Evolutionary conservation across 1,284 basidiomycete species (phyloP).

Genomic region (Pseudozyma pruni): DNA sequence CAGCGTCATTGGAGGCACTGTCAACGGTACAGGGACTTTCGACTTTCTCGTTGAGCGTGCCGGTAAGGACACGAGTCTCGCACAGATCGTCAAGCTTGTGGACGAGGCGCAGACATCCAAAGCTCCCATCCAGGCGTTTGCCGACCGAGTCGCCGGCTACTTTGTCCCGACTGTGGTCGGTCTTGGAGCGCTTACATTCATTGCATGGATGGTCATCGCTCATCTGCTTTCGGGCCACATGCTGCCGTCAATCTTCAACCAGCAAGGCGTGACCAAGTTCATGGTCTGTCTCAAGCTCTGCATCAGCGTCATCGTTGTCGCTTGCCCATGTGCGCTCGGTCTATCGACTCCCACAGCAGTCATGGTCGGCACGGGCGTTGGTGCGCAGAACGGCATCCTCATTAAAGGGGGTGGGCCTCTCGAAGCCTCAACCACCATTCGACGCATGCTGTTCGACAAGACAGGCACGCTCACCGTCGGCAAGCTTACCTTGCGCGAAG

Average conservation of each 20-base stretch:
- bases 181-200: slow-evolving; percentile 83
- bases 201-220: slow-evolving; percentile 84
- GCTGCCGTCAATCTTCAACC: slow-evolving; percentile 85
- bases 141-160: slow-evolving; percentile 90
- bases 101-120: slow-evolving; percentile 98
- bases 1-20: slow-evolving; percentile 91
- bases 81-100: slow-evolving; percentile 95
- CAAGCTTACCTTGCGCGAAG: slow-evolving; percentile 78
- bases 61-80: slow-evolving; percentile 92
- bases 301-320: slow-evolving; percentile 97
- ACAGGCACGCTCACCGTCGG: slow-evolving; percentile 96
- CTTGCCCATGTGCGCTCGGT: slow-evolving; percentile 96
- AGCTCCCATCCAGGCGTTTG: slow-evolving; percentile 97
- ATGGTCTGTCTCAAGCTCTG: slow-evolving; percentile 96
- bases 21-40: slow-evolving; percentile 94
- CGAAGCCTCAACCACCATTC: slow-evolving; percentile 86
- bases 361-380: slow-evolving; percentile 99
- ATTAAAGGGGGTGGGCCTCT: slow-evolving; percentile 97
- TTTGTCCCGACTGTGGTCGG: slow-evolving; percentile 93
- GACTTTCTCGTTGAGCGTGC: slow-evolving; percentile 95
- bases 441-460: slow-evolving; percentile 90
- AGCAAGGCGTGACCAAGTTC: slow-evolving; percentile 83
- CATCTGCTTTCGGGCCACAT: slow-evolving; percentile 70
- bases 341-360: slow-evolving; percentile 97
- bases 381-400: slow-evolving; percentile 94